Evolutionary conservation across 1,139 yeast genomes (phyloP).

Genomic region (Candida tunisiensis): DNA sequence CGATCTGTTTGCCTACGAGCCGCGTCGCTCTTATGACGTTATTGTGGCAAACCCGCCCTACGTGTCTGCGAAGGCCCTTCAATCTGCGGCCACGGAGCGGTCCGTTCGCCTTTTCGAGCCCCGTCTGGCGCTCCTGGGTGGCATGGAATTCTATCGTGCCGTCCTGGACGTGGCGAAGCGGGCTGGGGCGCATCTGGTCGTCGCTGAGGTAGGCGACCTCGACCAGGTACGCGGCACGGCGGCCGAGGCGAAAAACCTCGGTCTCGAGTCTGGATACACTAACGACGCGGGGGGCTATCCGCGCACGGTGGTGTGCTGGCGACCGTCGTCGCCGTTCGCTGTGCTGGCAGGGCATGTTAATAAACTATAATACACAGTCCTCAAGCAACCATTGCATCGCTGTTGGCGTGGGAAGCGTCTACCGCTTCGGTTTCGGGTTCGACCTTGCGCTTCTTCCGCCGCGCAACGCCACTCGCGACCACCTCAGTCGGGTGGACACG

Average conservation of each 20-base stretch:
- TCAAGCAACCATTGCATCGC: too few relatives aligned
- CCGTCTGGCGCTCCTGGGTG: constrained; percentile 55
- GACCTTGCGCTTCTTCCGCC: constrained; percentile 11
- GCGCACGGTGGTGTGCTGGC: too few relatives aligned
- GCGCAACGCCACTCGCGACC: constrained; percentile 21
- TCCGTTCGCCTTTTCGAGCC: constrained; percentile 73
- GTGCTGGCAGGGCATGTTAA: too few relatives aligned
- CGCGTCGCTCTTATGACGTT: constrained; percentile 23
- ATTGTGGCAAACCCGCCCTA: constrained; percentile 86
- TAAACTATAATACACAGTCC: too few relatives aligned
- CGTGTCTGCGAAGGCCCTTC: constrained; percentile 36
- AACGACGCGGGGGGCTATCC: too few relatives aligned
- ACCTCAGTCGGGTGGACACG: constrained; percentile 59
- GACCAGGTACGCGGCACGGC: too few relatives aligned
- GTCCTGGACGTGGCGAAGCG: constrained; percentile 28
- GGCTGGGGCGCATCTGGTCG: constrained; percentile 24
- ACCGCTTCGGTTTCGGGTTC: constrained; percentile 4
- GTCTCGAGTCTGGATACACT: too few relatives aligned
- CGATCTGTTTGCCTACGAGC: too few relatives aligned
- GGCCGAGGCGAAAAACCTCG: too few relatives aligned
- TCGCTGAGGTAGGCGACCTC: constrained; percentile 27
- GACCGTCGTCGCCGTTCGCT: too few relatives aligned
- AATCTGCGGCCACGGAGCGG: too few relatives aligned
- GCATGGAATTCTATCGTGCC: constrained; percentile 48
- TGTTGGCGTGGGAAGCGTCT: background rate